These are phyloP conservation scores for Arachnomyces sp. DNA, from an alignment of 2,329 filamentous ascomycete species.

Conservation along the genomic window DNA sequence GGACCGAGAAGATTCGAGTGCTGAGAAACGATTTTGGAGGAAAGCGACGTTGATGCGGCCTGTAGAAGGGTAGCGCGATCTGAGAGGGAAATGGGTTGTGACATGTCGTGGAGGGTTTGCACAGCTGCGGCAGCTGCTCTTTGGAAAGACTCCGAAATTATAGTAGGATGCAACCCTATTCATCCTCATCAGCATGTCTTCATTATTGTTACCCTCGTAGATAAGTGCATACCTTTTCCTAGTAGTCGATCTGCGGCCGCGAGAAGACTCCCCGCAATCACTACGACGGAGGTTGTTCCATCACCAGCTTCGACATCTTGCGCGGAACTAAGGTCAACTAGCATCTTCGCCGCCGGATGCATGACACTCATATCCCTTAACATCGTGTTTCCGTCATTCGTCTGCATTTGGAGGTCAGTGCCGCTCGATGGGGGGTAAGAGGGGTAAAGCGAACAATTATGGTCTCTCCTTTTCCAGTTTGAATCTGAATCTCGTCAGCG, in stretches of 20 bases:
- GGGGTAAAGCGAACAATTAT: slow-evolving; percentile 58
- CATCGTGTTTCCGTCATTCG: slow-evolving; percentile 99
- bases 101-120: slow-evolving; percentile 87
- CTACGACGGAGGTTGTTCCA: slow-evolving; percentile 95
- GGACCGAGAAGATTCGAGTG: slow-evolving; percentile 91
- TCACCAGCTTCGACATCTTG: slow-evolving; percentile 98
- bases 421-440: not conserved
- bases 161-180: slow-evolving; percentile 77
- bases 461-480: slow-evolving; percentile 90
- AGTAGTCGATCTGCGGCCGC: slow-evolving; percentile 89
- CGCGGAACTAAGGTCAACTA: slow-evolving; percentile 92
- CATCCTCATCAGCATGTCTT: slow-evolving; percentile 1
- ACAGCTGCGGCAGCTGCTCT: slow-evolving; percentile 85
- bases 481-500: slow-evolving; percentile 49
- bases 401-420: slow-evolving; percentile 37
- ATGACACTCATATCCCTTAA: slow-evolving; percentile 97
- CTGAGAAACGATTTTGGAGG: slow-evolving; percentile 97
- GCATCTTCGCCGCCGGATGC: slow-evolving; percentile 99
- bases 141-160: slow-evolving; percentile 97
- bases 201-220: not conserved
- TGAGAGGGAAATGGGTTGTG: slow-evolving; percentile 78
- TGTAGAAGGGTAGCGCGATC: slow-evolving; percentile 88
- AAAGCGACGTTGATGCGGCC: slow-evolving; percentile 92
- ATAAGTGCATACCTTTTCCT: slow-evolving; percentile 55
- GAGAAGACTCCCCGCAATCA: slow-evolving; percentile 90